A percentile compares a stretch with the other conserved stretches of the same genome.
Evolutionary conservation across 352 stramenopile genomes (phyloP).

Genomic region (Globisporangium abappressorium): DNA sequence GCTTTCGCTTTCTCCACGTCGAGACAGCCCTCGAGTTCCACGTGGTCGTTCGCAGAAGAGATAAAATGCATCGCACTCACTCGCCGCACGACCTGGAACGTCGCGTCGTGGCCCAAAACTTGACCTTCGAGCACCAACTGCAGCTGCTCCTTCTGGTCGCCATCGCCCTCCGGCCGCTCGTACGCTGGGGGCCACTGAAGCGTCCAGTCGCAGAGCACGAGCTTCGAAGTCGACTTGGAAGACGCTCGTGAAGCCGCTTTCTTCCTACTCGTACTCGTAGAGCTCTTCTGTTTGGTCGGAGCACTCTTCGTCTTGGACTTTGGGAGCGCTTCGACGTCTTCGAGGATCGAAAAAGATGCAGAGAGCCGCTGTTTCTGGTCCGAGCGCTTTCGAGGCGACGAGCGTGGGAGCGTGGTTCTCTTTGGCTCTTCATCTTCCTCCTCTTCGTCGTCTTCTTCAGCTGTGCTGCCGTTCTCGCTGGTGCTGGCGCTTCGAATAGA

Average conservation of each 20-base stretch:
- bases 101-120: conserved; percentile 19
- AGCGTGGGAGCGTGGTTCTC: neutral
- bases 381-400: conserved; percentile 1
- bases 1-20: conserved; percentile 33
- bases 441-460: conserved; percentile 3
- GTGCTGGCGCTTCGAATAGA: neutral
- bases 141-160: conserved; percentile 11
- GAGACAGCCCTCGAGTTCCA: conserved; percentile 39
- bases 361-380: conserved; percentile 7
- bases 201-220: conserved; percentile 30
- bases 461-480: conserved; percentile 3
- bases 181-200: conserved; percentile 27
- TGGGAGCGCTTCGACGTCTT: conserved; percentile 12
- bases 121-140: conserved; percentile 39
- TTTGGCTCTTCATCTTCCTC: neutral
- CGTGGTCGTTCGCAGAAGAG: conserved; percentile 32
- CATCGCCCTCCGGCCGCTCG: neutral
- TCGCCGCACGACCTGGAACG: conserved; percentile 42
- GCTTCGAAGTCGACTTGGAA: neutral
- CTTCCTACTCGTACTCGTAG: no score
- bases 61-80: conserved; percentile 41
- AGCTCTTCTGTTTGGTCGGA: neutral
- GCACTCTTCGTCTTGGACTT: neutral
- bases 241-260: neutral
- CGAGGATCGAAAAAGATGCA: conserved; percentile 14